These are phyloP conservation scores for Actinomortierella wolfii DNA, from an alignment of 371 early-diverging fungal genomes.

Conservation along the genomic window DNA sequence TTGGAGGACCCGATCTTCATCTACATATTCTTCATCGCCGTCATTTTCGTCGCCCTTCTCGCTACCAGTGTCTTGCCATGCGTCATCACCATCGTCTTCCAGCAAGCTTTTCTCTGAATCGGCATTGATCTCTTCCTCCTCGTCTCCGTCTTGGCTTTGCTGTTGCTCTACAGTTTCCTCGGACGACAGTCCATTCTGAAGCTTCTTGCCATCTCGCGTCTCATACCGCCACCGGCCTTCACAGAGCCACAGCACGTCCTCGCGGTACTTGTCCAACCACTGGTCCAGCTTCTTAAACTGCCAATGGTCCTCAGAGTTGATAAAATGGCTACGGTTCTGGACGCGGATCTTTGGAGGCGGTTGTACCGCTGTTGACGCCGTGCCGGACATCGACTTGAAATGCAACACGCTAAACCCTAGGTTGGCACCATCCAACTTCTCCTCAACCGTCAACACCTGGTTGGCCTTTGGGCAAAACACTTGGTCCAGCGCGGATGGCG, in stretches of 20 bases:
- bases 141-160: conserved; percentile 5
- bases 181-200: background rate
- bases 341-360: conserved; percentile 34
- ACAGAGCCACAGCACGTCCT: conserved; percentile 38
- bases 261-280: conserved; percentile 43
- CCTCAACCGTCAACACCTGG: conserved; percentile 51
- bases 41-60: conserved; percentile 20
- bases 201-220: background rate
- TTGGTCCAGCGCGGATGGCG: conserved; percentile 31
- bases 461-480: conserved; percentile 26
- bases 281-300: conserved; percentile 41
- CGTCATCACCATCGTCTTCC: conserved; percentile 15
- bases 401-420: conserved; percentile 49
- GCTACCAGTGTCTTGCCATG: conserved; percentile 3
- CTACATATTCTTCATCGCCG: conserved; percentile 34
- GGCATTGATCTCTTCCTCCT: background rate
- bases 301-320: conserved; percentile 39
- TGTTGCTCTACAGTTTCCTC: too few relatives aligned
- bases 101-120: background rate
- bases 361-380: conserved; percentile 8
- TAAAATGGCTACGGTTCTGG: conserved; percentile 48
- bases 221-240: conserved; percentile 42
- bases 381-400: conserved; percentile 32
- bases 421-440: conserved; percentile 65
- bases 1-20: conserved; percentile 37